Percentiles rank a stretch among this genome's conserved stretches.
These are phyloP conservation scores for Nakazawaea holstii DNA, from an alignment of 805 yeast genomes.

Conservation along the genomic window DNA sequence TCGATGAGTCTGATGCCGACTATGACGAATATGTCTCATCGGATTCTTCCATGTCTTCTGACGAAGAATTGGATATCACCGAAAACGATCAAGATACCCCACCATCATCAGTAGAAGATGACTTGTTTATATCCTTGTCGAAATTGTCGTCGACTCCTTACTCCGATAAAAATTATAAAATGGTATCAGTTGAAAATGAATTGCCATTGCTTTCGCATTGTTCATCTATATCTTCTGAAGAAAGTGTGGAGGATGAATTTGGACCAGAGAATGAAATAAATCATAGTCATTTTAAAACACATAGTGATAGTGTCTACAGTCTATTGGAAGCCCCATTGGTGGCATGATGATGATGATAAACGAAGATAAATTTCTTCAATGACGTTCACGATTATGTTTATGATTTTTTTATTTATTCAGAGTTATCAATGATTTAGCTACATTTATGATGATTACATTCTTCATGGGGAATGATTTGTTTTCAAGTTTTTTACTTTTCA, in stretches of 20 bases:
- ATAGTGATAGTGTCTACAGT: not conserved
- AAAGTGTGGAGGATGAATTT: slow-evolving; percentile 13
- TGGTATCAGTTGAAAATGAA: slow-evolving; percentile 14
- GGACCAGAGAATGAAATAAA: not conserved
- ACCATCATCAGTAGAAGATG: slow-evolving; percentile 9
- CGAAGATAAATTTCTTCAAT: not conserved
- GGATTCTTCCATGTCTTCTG: slow-evolving; percentile 7
- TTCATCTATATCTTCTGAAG: slow-evolving; percentile 22
- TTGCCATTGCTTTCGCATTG: slow-evolving; percentile 23
- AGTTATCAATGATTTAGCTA: no score
- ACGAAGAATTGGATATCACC: slow-evolving; percentile 10
- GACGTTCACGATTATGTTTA: not conserved
- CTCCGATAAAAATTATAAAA: not conserved
- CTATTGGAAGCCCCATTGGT: not conserved
- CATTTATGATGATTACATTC: no score
- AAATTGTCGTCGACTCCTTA: not conserved
- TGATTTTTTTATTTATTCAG: no score
- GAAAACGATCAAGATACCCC: slow-evolving; percentile 2
- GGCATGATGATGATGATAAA: not conserved
- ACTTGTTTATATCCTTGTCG: slow-evolving; percentile 1
- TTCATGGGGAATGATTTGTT: no score
- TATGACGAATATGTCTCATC: slow-evolving; percentile 3
- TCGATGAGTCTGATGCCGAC: slow-evolving; percentile 4
- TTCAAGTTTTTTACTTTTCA: no score
- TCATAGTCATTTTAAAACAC: not conserved